These are phyloP conservation scores for Cyberlindnera mrakii DNA, from an alignment of 805 yeast species.

Conservation along the genomic window DNA sequence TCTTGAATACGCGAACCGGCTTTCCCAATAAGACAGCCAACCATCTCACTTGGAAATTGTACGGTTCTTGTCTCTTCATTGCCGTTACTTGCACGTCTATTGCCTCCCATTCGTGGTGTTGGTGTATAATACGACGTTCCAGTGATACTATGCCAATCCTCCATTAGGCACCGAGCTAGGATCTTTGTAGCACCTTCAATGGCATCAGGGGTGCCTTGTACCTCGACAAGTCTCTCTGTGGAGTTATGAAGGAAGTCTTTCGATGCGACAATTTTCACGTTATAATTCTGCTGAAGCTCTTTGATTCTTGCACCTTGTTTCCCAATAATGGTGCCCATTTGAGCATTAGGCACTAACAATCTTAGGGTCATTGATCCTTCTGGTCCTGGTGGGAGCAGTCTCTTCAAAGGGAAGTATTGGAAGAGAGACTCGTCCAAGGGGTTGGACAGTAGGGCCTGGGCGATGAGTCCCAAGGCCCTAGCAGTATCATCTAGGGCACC, in stretches of 20 bases:
- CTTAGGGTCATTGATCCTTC: constrained; percentile 55
- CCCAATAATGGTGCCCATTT: constrained; percentile 87
- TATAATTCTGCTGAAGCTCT: constrained; percentile 60
- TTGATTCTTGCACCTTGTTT: constrained; percentile 77
- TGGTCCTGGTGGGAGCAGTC: constrained; percentile 46
- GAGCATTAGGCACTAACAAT: constrained; percentile 73
- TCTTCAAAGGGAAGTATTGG: constrained; percentile 54
- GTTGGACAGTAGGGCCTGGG: constrained; percentile 53
- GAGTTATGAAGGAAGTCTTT: constrained; percentile 77
- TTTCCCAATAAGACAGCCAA: constrained; percentile 86
- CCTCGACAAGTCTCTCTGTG: constrained; percentile 79
- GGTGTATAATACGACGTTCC: constrained; percentile 64
- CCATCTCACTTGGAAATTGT: constrained; percentile 71
- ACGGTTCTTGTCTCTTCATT: constrained; percentile 32
- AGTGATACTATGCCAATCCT: constrained; percentile 63
- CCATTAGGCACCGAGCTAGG: constrained; percentile 65
- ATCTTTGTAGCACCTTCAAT: constrained; percentile 52
- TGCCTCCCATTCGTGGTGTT: constrained; percentile 14
- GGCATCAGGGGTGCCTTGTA: constrained; percentile 70
- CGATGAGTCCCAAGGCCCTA: constrained; percentile 62
- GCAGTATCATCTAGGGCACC: constrained; percentile 70
- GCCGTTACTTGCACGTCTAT: constrained; percentile 1
- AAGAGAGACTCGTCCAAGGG: constrained; percentile 30
- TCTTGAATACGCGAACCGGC: constrained; percentile 84
- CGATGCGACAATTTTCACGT: constrained; percentile 81